Evolutionary conservation across 73 alveolate genomes (phyloP).

Genomic region (Tetrahymena thermophila): DNA sequence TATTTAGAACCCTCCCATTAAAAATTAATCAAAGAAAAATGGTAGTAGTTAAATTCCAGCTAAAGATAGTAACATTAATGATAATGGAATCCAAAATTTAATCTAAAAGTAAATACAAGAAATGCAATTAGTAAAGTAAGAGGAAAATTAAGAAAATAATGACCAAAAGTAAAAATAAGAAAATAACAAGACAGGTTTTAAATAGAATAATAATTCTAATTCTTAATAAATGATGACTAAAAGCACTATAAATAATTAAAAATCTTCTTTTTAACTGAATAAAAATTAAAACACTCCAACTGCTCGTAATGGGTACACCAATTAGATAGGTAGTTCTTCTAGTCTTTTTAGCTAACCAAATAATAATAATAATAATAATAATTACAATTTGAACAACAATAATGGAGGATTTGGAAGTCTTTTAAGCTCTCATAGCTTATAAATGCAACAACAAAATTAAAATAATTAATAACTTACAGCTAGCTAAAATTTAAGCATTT

Average conservation of each 20-base stretch:
- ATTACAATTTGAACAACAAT: background rate
- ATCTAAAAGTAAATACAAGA: background rate
- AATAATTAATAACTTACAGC: background rate
- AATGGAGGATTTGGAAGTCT: background rate
- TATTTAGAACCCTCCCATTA: background rate
- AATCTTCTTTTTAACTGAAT: background rate
- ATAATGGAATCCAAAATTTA: background rate
- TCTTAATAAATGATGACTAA: background rate
- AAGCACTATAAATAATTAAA: background rate
- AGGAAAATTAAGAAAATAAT: background rate
- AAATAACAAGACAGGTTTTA: background rate
- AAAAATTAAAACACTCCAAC: background rate
- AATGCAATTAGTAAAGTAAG: background rate
- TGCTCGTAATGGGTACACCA: background rate
- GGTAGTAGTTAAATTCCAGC: background rate
- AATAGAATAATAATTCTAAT: background rate
- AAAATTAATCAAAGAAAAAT: background rate
- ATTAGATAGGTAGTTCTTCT: background rate
- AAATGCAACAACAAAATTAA: background rate
- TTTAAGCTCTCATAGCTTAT: background rate
- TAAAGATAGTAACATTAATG: background rate
- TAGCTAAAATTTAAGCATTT: background rate
- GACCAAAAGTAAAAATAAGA: background rate
- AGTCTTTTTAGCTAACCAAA: background rate
- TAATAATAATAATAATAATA: background rate